A percentile compares a stretch with the other conserved stretches of the same genome.
phyloP scores from a whole-genome alignment of 1,139 yeast species.

The Arxiozyma bovina region DNA sequence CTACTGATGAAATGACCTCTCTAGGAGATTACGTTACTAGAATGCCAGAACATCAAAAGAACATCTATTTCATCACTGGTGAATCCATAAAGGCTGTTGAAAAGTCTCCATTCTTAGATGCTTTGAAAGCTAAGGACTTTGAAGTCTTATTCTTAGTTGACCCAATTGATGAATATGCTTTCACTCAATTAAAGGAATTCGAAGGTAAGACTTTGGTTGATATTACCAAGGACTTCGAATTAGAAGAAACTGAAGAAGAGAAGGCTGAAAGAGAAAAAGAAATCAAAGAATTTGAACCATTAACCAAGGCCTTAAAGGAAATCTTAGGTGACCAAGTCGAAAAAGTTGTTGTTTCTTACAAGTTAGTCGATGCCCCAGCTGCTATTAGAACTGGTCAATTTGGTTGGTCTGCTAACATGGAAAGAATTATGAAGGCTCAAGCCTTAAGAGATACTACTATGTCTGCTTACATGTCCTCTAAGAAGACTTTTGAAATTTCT shows the following conservation, averaged over 20 bases:
- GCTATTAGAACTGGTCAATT: slow-evolving; percentile 99
- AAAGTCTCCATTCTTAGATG: slow-evolving; percentile 98
- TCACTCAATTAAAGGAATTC: slow-evolving; percentile 98
- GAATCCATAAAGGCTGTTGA: slow-evolving; percentile 96
- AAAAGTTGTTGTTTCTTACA: slow-evolving; percentile 97
- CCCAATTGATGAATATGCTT: slow-evolving; percentile 99
- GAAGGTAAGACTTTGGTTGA: slow-evolving; percentile 99
- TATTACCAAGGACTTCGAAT: slow-evolving; percentile 97
- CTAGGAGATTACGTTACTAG: slow-evolving; percentile 95
- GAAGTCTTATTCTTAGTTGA: slow-evolving; percentile 97
- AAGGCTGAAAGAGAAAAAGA: slow-evolving; percentile 90
- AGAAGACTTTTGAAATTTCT: slow-evolving; percentile 97
- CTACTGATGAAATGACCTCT: slow-evolving; percentile 88
- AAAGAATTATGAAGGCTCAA: slow-evolving; percentile 99
- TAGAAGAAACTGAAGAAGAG: slow-evolving; percentile 98
- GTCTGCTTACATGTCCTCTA: slow-evolving; percentile 99
- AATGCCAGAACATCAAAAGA: slow-evolving; percentile 99
- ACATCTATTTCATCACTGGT: slow-evolving; percentile 98
- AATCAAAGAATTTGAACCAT: slow-evolving; percentile 82
- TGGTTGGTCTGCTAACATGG: slow-evolving; percentile 99
- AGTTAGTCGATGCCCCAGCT: slow-evolving; percentile 97
- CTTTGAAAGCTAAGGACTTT: slow-evolving; percentile 95
- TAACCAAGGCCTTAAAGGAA: slow-evolving; percentile 93
- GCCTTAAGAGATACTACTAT: slow-evolving; percentile 97
- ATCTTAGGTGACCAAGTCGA: slow-evolving; percentile 97